phyloP scores from a whole-genome alignment of 352 stramenopile genomes.

The Phytopythium montanum region DNA sequence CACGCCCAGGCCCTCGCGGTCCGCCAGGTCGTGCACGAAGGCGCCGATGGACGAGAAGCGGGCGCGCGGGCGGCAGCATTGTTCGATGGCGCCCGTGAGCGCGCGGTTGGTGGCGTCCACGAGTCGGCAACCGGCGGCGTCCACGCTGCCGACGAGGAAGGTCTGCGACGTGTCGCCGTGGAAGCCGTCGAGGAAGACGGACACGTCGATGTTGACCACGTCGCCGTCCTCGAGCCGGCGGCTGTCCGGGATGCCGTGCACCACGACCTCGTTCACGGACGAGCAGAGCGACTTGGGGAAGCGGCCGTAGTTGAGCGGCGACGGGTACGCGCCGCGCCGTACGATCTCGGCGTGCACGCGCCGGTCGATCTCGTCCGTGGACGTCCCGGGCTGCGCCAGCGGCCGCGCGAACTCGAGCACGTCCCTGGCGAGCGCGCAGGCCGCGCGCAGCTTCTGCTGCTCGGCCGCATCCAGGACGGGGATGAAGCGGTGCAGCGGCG shows the following conservation, averaged over 20 bases:
- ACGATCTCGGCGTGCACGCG: constrained; percentile 91
- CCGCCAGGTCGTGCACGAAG: constrained; percentile 91
- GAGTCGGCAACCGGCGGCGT: constrained; percentile 83
- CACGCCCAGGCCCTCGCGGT: constrained; percentile 72
- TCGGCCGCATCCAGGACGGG: constrained; percentile 67
- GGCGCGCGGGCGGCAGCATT: constrained; percentile 89
- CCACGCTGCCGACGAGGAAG: constrained; percentile 92
- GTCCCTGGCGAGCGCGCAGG: constrained; percentile 72
- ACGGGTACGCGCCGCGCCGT: constrained; percentile 79
- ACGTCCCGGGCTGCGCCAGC: constrained; percentile 78
- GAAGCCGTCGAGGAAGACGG: constrained; percentile 91
- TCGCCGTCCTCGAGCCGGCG: constrained; percentile 89
- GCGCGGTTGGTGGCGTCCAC: constrained; percentile 86
- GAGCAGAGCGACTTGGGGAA: constrained; percentile 96
- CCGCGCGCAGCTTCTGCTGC: constrained; percentile 59
- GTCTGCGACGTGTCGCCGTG: constrained; percentile 98
- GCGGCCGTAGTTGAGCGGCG: constrained; percentile 91
- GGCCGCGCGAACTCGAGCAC: constrained; percentile 74
- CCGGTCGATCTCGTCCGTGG: constrained; percentile 94
- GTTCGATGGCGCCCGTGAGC: constrained; percentile 81
- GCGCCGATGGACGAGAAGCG: constrained; percentile 93
- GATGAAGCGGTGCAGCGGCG: constrained; percentile 65
- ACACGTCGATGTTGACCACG: constrained; percentile 97
- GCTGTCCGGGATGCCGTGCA: constrained; percentile 96
- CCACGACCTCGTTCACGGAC: constrained; percentile 96